These are phyloP conservation scores for Limonium bicolor DNA, from an alignment of 148 eudicot species.

Conservation along the genomic window DNA sequence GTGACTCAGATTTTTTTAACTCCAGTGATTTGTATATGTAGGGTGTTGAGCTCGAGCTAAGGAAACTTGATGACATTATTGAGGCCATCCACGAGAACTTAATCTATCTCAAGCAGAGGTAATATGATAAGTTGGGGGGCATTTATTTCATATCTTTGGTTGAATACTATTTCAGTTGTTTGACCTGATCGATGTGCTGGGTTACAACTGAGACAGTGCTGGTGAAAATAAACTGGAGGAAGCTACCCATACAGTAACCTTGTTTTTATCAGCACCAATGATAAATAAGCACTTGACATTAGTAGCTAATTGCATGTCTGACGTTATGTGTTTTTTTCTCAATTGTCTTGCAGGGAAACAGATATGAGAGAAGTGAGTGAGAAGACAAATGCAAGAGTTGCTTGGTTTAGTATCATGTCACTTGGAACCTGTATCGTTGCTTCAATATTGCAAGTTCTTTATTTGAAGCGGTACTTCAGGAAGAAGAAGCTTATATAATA, in stretches of 20 bases:
- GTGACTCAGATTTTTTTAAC: not conserved
- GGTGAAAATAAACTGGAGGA: no score
- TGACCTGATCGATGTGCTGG: not conserved
- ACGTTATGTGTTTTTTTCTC: no score
- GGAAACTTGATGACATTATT: conserved; percentile 58
- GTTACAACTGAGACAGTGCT: no score
- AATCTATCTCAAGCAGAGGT: conserved; percentile 39
- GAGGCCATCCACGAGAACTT: conserved; percentile 53
- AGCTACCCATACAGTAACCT: no score
- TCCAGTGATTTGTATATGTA: conserved; percentile 3
- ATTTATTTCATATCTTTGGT: not conserved
- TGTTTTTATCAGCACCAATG: no score
- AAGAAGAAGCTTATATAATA: conserved; percentile 66
- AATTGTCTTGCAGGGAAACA: conserved; percentile 37
- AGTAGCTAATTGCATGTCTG: no score
- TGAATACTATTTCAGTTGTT: not conserved
- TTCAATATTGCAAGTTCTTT: conserved; percentile 38
- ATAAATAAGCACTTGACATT: no score
- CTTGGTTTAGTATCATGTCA: conserved; percentile 47
- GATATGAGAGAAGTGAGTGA: conserved; percentile 63
- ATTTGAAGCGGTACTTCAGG: conserved; percentile 44
- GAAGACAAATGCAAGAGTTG: conserved; percentile 44
- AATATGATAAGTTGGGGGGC: no score
- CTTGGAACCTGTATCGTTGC: conserved; percentile 37
- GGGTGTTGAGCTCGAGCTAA: conserved; percentile 79